Conservation (phyloP, 2,329 filamentous ascomycete genomes). For the Elsinoe australis region DNA sequence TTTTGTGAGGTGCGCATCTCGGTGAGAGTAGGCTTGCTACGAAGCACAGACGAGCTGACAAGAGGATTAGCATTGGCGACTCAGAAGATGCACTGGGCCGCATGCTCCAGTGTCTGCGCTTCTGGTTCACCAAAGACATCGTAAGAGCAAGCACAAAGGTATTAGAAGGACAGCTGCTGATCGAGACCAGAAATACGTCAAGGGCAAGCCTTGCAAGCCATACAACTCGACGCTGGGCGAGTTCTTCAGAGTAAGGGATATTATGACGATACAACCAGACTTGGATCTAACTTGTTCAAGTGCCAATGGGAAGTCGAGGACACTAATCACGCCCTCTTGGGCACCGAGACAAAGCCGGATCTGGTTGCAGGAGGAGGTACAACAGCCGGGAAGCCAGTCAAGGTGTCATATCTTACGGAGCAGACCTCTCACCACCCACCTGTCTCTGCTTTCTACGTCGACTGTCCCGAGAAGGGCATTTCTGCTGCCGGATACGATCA, state of each 20-base stretch:
- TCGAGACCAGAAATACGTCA: conserved; percentile 75
- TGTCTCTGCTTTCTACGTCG: conserved; percentile 89
- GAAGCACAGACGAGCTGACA: too few relatives aligned
- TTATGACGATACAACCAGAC: background rate
- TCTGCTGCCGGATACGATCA: conserved; percentile 88
- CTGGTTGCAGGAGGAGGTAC: conserved; percentile 22
- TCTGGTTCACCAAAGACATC: conserved; percentile 98
- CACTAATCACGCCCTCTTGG: conserved; percentile 53
- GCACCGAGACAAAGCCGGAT: conserved; percentile 29
- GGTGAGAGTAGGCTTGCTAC: too few relatives aligned
- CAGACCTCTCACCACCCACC: conserved; percentile 97
- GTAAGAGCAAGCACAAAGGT: conserved; percentile 32
- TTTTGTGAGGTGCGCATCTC: conserved; percentile 59
- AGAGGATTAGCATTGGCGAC: conserved; percentile 59
- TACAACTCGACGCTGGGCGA: conserved; percentile 97
- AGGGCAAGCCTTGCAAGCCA: conserved; percentile 96
- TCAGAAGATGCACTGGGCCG: conserved; percentile 86
- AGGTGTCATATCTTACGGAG: conserved; percentile 89
- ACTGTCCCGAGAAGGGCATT: conserved; percentile 85
- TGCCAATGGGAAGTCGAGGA: conserved; percentile 94
- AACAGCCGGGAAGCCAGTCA: conserved; percentile 48
- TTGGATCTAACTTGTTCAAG: conserved; percentile 36
- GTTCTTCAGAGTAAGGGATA: conserved; percentile 85
- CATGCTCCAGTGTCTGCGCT: conserved; percentile 88
- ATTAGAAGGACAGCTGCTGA: conserved; percentile 19